Evolutionary conservation across 2,329 filamentous ascomycete genomes (phyloP).

Genomic region (Paramyrothecium sp.): DNA sequence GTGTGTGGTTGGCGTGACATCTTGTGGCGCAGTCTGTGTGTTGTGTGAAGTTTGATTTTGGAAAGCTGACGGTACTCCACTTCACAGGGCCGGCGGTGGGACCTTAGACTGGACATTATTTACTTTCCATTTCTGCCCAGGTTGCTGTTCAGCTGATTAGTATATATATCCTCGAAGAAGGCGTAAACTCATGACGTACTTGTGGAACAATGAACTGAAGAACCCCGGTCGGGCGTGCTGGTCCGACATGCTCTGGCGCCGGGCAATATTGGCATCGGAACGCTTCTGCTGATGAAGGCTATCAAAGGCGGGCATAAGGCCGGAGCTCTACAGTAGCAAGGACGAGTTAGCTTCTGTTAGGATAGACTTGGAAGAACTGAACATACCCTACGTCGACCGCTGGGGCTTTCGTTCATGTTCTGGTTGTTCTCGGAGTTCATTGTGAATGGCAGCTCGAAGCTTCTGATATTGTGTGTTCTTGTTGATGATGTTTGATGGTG

Average conservation of each 20-base stretch:
- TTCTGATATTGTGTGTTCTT: no score
- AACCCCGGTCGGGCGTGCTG: conserved; percentile 49
- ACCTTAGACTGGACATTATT: no score
- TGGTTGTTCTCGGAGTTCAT: conserved; percentile 28
- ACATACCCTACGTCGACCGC: conserved; percentile 27
- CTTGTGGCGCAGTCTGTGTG: no score
- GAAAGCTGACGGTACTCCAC: no score
- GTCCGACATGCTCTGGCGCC: conserved; percentile 54
- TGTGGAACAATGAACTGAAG: conserved; percentile 56
- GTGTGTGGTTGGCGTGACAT: no score
- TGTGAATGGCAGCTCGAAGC: conserved; percentile 6
- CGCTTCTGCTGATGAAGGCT: conserved; percentile 52
- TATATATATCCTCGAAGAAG: not conserved
- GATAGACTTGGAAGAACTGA: not conserved
- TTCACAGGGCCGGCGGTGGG: no score
- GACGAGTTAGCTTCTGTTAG: not conserved
- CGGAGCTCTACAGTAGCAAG: conserved; percentile 36
- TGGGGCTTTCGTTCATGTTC: conserved; percentile 9
- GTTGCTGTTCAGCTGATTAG: not conserved
- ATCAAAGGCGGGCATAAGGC: conserved; percentile 47
- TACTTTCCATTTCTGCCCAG: not conserved
- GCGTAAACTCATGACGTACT: conserved; percentile 35
- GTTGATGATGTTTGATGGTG: not conserved
- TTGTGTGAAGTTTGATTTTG: no score
- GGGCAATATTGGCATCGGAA: conserved; percentile 40